Conservation (phyloP, 2,329 filamentous ascomycete species). For the Ophiostoma ulmi region DNA sequence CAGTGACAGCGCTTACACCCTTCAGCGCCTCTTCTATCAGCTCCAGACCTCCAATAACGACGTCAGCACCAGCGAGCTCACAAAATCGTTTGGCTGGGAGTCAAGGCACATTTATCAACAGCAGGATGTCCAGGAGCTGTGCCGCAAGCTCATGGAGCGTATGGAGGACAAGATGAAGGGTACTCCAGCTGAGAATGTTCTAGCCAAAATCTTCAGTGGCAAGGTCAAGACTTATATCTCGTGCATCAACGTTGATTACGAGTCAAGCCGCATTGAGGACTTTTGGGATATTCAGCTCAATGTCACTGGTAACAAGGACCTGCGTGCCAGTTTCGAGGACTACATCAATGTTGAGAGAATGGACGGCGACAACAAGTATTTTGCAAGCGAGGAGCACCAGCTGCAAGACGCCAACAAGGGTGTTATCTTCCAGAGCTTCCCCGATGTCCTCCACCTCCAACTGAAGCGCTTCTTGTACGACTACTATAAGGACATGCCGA, state of each 20-base stretch:
- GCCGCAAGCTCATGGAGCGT: conserved; percentile 92
- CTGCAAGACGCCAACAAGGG: conserved; percentile 96
- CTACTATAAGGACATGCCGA: conserved; percentile 92
- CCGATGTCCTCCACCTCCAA: conserved; percentile 88
- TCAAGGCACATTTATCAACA: conserved; percentile 97
- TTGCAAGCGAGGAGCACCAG: conserved; percentile 81
- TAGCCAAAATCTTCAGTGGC: conserved; percentile 88
- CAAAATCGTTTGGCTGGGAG: conserved; percentile 96
- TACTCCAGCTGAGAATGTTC: conserved; percentile 80
- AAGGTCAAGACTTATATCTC: conserved; percentile 99
- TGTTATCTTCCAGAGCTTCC: conserved; percentile 93
- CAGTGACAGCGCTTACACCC: conserved; percentile 83
- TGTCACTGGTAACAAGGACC: conserved; percentile 84
- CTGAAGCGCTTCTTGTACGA: conserved; percentile 98
- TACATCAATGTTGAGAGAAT: conserved; percentile 96
- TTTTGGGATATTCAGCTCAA: conserved; percentile 99
- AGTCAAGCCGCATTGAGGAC: conserved; percentile 90
- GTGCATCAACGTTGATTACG: conserved; percentile 97
- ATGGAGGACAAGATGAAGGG: conserved; percentile 98
- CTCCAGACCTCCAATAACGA: conserved; percentile 80
- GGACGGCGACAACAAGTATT: conserved; percentile 98
- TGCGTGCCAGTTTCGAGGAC: conserved; percentile 91
- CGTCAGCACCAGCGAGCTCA: conserved; percentile 87
- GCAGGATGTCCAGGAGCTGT: conserved; percentile 96
- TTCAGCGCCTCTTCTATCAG: conserved; percentile 92